Percentiles rank a stretch among this genome's conserved stretches.
Conservation (phyloP, 306 rosid species). For the Rosa persica region DNA sequence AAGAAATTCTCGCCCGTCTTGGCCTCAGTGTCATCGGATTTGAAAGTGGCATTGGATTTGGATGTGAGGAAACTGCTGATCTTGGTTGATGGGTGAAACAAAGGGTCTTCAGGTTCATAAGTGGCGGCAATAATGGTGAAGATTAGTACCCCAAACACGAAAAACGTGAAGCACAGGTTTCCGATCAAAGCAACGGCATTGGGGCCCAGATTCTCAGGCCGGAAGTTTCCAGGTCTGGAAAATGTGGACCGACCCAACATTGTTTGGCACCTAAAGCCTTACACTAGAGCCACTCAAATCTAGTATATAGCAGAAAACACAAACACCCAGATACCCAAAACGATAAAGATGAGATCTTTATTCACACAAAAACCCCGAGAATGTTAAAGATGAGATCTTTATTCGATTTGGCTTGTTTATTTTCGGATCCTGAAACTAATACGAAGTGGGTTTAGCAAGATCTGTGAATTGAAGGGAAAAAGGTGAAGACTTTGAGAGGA, state of each 20-base stretch:
- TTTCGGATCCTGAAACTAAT: conserved; percentile 36
- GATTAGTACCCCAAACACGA: conserved; percentile 81
- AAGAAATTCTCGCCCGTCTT: conserved; percentile 95
- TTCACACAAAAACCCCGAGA: too few relatives aligned
- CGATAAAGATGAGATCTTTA: conserved; percentile 1
- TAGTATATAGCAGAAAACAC: conserved; percentile 2
- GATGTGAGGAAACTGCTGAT: conserved; percentile 86
- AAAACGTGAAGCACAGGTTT: conserved; percentile 82
- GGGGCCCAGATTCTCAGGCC: conserved; percentile 87
- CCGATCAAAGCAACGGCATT: conserved; percentile 82
- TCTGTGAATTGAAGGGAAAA: conserved; percentile 21
- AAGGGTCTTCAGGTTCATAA: conserved; percentile 94
- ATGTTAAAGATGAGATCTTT: not conserved
- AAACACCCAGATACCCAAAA: conserved; percentile 44
- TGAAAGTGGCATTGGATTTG: conserved; percentile 91
- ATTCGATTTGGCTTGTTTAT: not conserved
- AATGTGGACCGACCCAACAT: conserved; percentile 62
- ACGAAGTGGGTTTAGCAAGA: conserved; percentile 29
- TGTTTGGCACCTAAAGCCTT: conserved; percentile 27
- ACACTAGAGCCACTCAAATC: conserved; percentile 10
- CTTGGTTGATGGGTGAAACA: conserved; percentile 93
- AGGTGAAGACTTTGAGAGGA: not conserved
- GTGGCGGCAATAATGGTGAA: conserved; percentile 95
- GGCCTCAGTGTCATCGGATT: conserved; percentile 74
- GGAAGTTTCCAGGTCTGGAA: conserved; percentile 61